Conservation (phyloP, 208 protist species). For the Trypanosoma avium region DNA sequence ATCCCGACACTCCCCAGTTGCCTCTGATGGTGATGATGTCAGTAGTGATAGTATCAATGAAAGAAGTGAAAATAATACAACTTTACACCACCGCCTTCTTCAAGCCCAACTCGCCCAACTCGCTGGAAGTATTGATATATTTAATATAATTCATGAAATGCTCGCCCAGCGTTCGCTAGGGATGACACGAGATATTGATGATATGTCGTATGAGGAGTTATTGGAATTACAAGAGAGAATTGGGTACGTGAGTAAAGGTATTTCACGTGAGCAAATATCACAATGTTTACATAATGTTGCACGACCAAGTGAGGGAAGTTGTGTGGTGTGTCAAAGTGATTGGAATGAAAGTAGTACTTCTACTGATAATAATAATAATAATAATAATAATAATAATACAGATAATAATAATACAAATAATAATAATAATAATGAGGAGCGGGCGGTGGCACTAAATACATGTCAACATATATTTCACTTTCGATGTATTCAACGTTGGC, state of each 20-base stretch:
- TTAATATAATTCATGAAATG: conserved; percentile 35
- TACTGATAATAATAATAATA: too few relatives aligned
- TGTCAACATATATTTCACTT: conserved; percentile 78
- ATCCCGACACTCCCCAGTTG: too few relatives aligned
- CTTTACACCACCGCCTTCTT: too few relatives aligned
- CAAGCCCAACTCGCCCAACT: background rate
- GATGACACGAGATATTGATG: conserved; percentile 65
- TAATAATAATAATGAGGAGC: too few relatives aligned
- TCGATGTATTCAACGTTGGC: conserved; percentile 69
- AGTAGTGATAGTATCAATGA: too few relatives aligned
- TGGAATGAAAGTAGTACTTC: conserved; percentile 21
- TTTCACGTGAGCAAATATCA: conserved; percentile 36
- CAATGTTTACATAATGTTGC: conserved; percentile 29
- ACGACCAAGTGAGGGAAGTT: conserved; percentile 35
- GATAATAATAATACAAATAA: too few relatives aligned
- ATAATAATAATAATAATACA: too few relatives aligned
- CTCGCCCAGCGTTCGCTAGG: conserved; percentile 57
- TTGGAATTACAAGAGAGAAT: conserved; percentile 81
- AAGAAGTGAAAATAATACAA: too few relatives aligned
- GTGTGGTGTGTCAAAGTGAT: conserved; percentile 69
- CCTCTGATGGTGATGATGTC: too few relatives aligned
- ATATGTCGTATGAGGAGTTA: conserved; percentile 89
- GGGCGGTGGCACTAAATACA: conserved; percentile 31
- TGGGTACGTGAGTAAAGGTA: conserved; percentile 78
- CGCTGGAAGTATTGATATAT: background rate